Base-by-base conservation (phyloP, 192 early-diverging fungal species). In the Gryganskiella cystojenkinii region DNA sequence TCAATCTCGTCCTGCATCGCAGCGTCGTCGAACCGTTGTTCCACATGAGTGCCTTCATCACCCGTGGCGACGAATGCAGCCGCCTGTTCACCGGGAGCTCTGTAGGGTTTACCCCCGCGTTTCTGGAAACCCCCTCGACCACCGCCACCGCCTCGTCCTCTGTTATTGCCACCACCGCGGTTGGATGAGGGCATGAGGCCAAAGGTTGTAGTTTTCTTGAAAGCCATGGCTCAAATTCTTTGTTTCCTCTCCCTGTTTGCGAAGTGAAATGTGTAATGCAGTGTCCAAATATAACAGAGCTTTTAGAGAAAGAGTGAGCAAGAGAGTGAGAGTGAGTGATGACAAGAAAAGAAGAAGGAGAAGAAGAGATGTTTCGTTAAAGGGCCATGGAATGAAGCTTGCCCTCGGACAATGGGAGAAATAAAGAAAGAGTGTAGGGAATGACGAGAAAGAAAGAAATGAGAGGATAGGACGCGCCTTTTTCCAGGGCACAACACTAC, bases 1-100 rank as follows among this genome's bases (percentile, higher is more conserved):
- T 92, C 90, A 55, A 93, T 75, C 58, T 79, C 79, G 66, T 86
- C 82, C 27, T 80, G 70, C 27, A 68, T 44, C 27, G 61, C 60
- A 20, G 49, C 67, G 47, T 78, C 74, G 4, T 78, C 74, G 28
- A 78, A 78, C 30, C 74, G 65, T 45, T 78, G 74, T 49, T 78
- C 74, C 8, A 78, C 47, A 58, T 62, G 61, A 8, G 74, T 78
- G 14, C 74, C 74, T 33, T 78, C 74, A 25, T 78, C 74, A 17
- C 74, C 74, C 9, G 74, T 69, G 27, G 67, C 42, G 2, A 78
- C 74, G 33, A 61, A 75, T 17, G 37, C 37, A 13, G 13, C 37
- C 7, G 72, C 58, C 28, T 78, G 67, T 69, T 59, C 55, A 17
- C 61, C 45, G 0, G 74, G 61, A 2, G 66, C 52, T 64, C 66